Evolutionary conservation across 306 rosid genomes (phyloP).

Genomic region (Sicyos edulis): DNA sequence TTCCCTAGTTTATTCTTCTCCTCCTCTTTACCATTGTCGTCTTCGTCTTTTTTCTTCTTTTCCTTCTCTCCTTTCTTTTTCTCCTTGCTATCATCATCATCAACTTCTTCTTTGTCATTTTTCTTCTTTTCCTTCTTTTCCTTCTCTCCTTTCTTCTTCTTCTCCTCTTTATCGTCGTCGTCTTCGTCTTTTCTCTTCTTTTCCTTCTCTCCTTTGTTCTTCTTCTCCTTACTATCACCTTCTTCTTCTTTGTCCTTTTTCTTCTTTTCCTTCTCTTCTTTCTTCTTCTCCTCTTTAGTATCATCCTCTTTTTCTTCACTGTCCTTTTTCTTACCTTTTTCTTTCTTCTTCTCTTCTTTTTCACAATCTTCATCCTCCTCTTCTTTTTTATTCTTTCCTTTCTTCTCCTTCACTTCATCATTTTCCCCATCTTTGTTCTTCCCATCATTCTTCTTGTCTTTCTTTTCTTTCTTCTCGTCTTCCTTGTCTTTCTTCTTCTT

Average conservation of each 20-base stretch:
- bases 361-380: too few relatives aligned
- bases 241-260: neutral
- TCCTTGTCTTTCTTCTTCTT: constrained; percentile 18
- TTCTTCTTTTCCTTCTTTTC: constrained; percentile 21
- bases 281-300: too few relatives aligned
- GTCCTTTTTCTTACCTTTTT: neutral
- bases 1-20: neutral
- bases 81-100: neutral
- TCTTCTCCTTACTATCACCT: constrained; percentile 1
- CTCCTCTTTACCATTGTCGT: neutral
- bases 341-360: neutral
- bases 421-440: neutral
- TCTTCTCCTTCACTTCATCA: constrained; percentile 5
- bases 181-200: constrained; percentile 14
- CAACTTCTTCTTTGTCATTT: constrained; percentile 2
- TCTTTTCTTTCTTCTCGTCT: neutral
- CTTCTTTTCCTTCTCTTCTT: neutral
- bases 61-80: neutral
- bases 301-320: neutral
- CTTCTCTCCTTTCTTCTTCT: constrained; percentile 13
- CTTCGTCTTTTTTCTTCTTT: constrained; percentile 14
- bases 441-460: neutral
- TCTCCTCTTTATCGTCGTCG: neutral
- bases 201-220: constrained; percentile 13
- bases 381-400: constrained; percentile 9